phyloP scores from a whole-genome alignment of 2,329 filamentous ascomycete genomes.

The Clonostachys sp. region DNA sequence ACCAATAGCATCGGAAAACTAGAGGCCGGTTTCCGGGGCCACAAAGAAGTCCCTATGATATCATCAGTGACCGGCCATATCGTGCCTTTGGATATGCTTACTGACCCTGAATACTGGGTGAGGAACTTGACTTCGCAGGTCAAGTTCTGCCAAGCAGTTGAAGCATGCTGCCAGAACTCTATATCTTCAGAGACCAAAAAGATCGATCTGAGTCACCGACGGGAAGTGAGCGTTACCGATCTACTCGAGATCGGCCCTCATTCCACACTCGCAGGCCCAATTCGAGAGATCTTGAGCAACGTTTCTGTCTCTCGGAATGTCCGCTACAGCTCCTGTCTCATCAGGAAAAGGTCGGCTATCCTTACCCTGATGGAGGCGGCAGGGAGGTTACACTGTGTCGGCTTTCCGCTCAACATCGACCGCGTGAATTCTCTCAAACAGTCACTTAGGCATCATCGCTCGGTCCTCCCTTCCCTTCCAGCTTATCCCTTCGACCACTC shows the following conservation, averaged over 20 bases:
- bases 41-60: too few species aligned
- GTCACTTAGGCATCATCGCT: not conserved
- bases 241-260: not conserved
- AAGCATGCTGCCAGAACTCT: too few species aligned
- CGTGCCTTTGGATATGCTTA: too few species aligned
- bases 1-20: not conserved
- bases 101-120: too few species aligned
- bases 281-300: not conserved
- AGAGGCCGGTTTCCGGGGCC: not conserved
- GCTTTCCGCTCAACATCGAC: not conserved
- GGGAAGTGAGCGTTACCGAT: not conserved
- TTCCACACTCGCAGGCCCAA: not conserved
- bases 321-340: not conserved
- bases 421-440: not conserved
- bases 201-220: too few species aligned
- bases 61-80: too few species aligned
- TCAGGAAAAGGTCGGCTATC: not conserved
- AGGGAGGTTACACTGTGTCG: not conserved
- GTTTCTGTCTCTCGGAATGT: too few species aligned
- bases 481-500: slow-evolving; percentile 14
- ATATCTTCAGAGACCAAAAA: too few species aligned
- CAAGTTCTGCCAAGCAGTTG: too few species aligned
- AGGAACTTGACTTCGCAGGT: too few species aligned
- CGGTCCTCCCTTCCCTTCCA: slow-evolving; percentile 5
- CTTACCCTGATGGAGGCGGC: not conserved